Evolutionary conservation across 768 basidiomycete genomes (phyloP).

Genomic region (Hirschioporus abietinus): DNA sequence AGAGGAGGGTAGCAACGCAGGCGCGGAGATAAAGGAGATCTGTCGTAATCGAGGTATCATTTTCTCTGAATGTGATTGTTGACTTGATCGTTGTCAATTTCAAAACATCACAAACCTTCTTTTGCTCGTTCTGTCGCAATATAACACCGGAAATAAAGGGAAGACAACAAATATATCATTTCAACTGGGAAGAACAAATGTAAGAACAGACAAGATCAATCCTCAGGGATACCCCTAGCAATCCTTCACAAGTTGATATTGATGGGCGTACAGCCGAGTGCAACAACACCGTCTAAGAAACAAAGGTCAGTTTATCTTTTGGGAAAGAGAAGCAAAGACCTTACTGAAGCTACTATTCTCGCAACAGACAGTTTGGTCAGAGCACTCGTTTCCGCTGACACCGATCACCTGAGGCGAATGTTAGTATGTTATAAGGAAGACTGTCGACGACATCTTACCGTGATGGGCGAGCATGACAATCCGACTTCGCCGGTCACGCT

Average conservation of each 20-base stretch:
- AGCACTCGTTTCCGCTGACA: constrained; percentile 13
- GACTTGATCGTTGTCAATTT: not conserved
- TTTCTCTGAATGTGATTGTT: not conserved
- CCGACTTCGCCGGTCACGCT: constrained; percentile 10
- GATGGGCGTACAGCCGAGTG: constrained; percentile 33
- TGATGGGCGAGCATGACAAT: not conserved
- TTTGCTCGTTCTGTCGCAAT: no score
- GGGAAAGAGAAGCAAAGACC: not conserved
- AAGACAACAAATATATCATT: no score
- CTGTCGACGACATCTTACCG: not conserved
- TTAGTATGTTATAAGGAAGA: not conserved
- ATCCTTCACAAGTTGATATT: constrained; percentile 18
- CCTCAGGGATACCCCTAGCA: not conserved
- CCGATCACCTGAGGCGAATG: constrained; percentile 8
- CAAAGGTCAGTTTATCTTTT: not conserved
- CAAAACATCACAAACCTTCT: no score
- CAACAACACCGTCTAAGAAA: constrained; percentile 24
- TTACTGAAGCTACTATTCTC: constrained; percentile 12
- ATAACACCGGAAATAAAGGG: no score
- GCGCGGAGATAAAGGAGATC: not conserved
- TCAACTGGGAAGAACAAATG: no score
- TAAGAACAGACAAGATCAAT: constrained; percentile 14
- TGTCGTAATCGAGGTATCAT: not conserved
- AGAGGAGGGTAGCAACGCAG: not conserved
- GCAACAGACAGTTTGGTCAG: constrained; percentile 14